These are phyloP conservation scores for Didymella arachidicola DNA, from an alignment of 2,329 filamentous ascomycete species.

Conservation along the genomic window DNA sequence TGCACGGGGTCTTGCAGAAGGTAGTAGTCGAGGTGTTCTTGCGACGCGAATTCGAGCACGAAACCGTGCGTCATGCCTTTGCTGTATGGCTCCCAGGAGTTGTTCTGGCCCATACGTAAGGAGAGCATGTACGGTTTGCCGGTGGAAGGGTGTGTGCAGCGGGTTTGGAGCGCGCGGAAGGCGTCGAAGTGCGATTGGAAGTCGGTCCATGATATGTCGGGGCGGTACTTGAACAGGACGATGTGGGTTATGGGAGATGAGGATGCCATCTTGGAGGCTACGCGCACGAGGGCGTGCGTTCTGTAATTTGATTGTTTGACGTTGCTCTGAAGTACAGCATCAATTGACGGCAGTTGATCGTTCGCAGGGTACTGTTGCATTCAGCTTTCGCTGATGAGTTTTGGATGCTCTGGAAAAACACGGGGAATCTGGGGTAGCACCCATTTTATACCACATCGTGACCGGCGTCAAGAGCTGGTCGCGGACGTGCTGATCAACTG, in stretches of 20 bases:
- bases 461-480: neutral
- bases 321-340: neutral
- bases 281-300: too few relatives aligned
- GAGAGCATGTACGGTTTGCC: constrained; percentile 44
- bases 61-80: constrained; percentile 50
- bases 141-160: constrained; percentile 36
- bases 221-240: constrained; percentile 47
- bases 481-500: neutral
- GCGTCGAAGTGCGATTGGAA: constrained; percentile 44
- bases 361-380: constrained; percentile 4
- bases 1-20: constrained; percentile 44
- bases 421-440: neutral
- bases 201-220: constrained; percentile 42
- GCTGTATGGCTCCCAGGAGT: constrained; percentile 42
- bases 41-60: constrained; percentile 45
- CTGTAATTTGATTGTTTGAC: too few relatives aligned
- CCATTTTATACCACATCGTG: neutral
- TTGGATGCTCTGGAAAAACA: neutral
- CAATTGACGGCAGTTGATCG: constrained; percentile 6
- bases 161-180: constrained; percentile 38
- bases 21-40: constrained; percentile 48
- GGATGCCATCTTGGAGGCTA: neutral
- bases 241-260: constrained; percentile 42
- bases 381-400: neutral
- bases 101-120: constrained; percentile 46